Conservation (phyloP, 2,329 filamentous ascomycete genomes). For the Cercospora zeina region DNA sequence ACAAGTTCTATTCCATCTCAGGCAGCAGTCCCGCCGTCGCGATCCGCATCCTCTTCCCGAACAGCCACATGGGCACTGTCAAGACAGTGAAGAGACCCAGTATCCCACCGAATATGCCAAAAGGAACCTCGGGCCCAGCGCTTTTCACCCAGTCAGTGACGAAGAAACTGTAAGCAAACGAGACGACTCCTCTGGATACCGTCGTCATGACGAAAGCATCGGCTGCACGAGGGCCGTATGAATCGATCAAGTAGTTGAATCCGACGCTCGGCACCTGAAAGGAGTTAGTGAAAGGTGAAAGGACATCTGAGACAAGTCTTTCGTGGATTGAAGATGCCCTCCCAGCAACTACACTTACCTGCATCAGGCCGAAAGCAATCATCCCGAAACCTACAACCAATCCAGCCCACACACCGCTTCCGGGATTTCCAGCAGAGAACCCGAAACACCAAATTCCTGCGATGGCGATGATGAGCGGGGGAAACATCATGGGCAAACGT, state of each 20-base stretch:
- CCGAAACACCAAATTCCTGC: conserved; percentile 45
- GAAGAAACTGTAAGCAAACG: conserved; percentile 59
- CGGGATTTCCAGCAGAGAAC: conserved; percentile 44
- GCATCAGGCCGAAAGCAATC: conserved; percentile 46
- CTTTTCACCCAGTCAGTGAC: conserved; percentile 51
- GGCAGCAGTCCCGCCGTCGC: conserved; percentile 40
- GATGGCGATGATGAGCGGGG: conserved; percentile 43
- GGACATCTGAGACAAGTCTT: too few species aligned
- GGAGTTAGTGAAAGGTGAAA: too few species aligned
- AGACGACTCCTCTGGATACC: conserved; percentile 51
- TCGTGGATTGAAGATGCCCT: too few species aligned
- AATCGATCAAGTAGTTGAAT: conserved; percentile 54
- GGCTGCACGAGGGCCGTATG: conserved; percentile 50
- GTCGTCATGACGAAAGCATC: conserved; percentile 59
- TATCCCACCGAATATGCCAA: conserved; percentile 56
- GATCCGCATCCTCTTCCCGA: conserved; percentile 47
- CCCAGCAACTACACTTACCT: too few species aligned
- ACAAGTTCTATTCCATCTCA: not conserved
- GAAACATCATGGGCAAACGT: conserved; percentile 44
- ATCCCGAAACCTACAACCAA: conserved; percentile 45
- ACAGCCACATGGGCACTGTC: conserved; percentile 43
- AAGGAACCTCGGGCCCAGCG: conserved; percentile 50
- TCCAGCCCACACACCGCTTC: conserved; percentile 43
- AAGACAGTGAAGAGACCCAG: conserved; percentile 52
- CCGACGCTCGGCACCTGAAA: conserved; percentile 45